Base-by-base conservation (phyloP, 1,139 yeast species). In the Taphrina flavorubra region DNA sequence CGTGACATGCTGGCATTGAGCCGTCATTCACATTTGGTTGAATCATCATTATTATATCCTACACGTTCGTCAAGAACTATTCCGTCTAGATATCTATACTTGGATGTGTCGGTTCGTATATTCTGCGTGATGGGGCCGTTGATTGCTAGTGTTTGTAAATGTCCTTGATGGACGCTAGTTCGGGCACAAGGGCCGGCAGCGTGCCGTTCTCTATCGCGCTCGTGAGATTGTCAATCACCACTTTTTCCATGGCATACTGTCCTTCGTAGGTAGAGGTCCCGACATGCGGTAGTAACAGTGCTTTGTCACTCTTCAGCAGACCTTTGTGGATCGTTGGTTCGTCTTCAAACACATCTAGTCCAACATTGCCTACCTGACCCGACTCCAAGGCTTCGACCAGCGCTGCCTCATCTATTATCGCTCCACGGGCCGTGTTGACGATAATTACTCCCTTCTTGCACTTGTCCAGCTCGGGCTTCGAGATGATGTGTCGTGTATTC, bases 311-410 rank as follows among this genome's bases (percentile, higher is more conserved):
- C 37, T 71, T 71, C 20, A 80, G 67, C 58, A 80, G 73, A 1
- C 76, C 79, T 1, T 78, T 79, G 70, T 79, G 77, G 60, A 80
- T 72, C 61, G 73, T 72, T 7, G 98, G 98, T 79, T 92, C 97
- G 73, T 83, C 79, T 76, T 90, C 97, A 78, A 86, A 88, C 34
- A 90, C 96, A 76, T 90, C 96, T 36, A 90, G 77, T 0, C 97
- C 97, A 16, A 88, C 94, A 75, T 87, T 85, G 31, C 83, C 78
- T 2, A 92, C 82, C 70, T 88, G 86, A 0, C 95, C 96, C 3
- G 81, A 76, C 72, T 86, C 82, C 70, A 92, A 81, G 0, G 91
- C 96, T 10, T 80, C 81, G 1, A 90, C 84, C 64, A 92, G 80
- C 0, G 88, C 96, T 25, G 82, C 81, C 74, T 90, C 96, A 74